These are phyloP conservation scores for Grosmannia penicillata DNA, from an alignment of 2,329 filamentous ascomycete genomes.

Conservation along the genomic window DNA sequence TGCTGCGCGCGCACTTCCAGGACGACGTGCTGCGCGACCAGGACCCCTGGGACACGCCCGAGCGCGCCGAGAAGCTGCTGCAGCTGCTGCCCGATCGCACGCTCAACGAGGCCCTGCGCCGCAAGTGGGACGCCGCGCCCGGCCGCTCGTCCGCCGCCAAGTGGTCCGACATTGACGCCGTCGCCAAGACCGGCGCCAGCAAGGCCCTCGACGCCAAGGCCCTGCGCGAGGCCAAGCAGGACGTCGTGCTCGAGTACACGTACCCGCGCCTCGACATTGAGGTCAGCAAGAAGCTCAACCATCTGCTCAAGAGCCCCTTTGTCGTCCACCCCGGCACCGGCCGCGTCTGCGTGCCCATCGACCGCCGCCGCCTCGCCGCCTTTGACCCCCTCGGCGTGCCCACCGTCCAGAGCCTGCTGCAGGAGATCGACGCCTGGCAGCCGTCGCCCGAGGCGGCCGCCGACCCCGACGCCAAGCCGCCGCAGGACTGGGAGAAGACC, in stretches of 20 bases:
- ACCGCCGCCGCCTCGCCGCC: conserved; percentile 54
- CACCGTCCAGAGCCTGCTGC: conserved; percentile 67
- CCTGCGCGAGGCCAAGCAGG: conserved; percentile 81
- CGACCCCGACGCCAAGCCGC: conserved; percentile 17
- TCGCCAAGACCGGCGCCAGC: conserved; percentile 64
- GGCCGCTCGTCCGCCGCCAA: conserved; percentile 64
- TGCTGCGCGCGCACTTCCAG: conserved; percentile 74
- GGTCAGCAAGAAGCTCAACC: conserved; percentile 94
- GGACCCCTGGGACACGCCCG: conserved; percentile 63
- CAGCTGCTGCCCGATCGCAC: conserved; percentile 69
- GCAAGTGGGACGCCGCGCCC: conserved; percentile 82
- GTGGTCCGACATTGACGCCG: conserved; percentile 83
- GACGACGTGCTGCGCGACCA: conserved; percentile 69
- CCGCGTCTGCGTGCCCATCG: conserved; percentile 88
- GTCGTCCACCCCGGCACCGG: conserved; percentile 93
- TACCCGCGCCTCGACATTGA: conserved; percentile 95
- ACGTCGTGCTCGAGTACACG: conserved; percentile 92
- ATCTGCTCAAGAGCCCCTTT: conserved; percentile 94
- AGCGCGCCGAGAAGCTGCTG: conserved; percentile 64
- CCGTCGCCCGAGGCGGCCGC: conserved; percentile 14
- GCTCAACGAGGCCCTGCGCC: conserved; percentile 64
- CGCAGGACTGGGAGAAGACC: conserved; percentile 94
- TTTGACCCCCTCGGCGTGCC: conserved; percentile 87
- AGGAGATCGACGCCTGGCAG: conserved; percentile 74
- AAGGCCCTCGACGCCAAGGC: conserved; percentile 58